Conservation (phyloP, 2,329 filamentous ascomycete species). For the Pseudocercospora fijiensis region DNA sequence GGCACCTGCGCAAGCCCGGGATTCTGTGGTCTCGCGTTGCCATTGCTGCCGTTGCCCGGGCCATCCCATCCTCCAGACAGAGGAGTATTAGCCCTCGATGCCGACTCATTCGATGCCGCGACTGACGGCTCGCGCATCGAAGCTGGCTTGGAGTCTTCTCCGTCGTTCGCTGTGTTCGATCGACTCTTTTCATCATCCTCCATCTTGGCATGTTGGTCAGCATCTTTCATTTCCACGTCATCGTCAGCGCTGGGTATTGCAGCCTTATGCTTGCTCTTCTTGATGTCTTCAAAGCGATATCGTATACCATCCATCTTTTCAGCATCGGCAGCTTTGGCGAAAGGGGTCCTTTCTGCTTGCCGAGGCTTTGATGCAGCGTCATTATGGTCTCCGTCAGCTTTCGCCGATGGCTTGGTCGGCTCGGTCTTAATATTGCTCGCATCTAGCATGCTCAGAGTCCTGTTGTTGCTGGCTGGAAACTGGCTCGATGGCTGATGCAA, state of each 20-base stretch:
- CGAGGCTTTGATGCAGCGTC: background rate
- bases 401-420: background rate
- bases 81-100: conserved; percentile 3
- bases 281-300: conserved; percentile 35
- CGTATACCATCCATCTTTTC: conserved; percentile 42
- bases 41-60: background rate
- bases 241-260: conserved; percentile 1
- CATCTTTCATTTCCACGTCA: conserved; percentile 39
- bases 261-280: conserved; percentile 25
- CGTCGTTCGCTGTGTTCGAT: background rate
- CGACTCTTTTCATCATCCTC: background rate
- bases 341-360: background rate
- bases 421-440: background rate
- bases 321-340: conserved; percentile 25
- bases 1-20: conserved; percentile 2
- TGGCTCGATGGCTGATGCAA: conserved; percentile 54
- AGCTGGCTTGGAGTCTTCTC: background rate
- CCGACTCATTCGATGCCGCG: background rate
- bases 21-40: background rate
- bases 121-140: conserved; percentile 3
- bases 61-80: background rate
- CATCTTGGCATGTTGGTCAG: conserved; percentile 7
- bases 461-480: conserved; percentile 35
- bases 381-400: background rate
- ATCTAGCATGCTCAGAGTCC: conserved; percentile 31